Base-by-base conservation (phyloP, 2,329 filamentous ascomycete species). In the Alternaria sp. region DNA sequence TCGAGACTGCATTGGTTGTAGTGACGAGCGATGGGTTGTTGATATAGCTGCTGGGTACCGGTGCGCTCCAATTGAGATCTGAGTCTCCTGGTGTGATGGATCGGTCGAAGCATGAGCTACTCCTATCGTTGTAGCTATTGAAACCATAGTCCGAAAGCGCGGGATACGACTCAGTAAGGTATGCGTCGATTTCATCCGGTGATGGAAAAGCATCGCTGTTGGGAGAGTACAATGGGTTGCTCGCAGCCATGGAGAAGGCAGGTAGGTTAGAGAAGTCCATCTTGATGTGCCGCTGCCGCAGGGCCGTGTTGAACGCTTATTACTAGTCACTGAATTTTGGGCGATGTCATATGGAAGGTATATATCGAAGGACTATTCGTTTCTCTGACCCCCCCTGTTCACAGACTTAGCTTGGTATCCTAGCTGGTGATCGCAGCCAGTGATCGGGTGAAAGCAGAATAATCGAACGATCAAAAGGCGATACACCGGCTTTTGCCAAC, bases 171-270 rank as follows among this genome's bases (percentile, higher is more conserved):
- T 49, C 53, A 20, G 49, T 57, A 22, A 55, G 53, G 42, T 55
- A 42, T n/a, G 47, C 16, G 48, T 57, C 57, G 28, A 60, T 24
- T n/a, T 54, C 36, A 34, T 57, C 57, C 2, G 57, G 46, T 12
- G 53, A 60, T n/a, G 57, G 53, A 28, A 60, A 60, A 7, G 32
- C 30, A 4, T 60, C 57, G 47, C 57, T 60, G 41, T 52, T 56
- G 16, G 57, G 57, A 39, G 57, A 60, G 26, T 60, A 60, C 18
- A 48, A 42, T 7, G 47, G 39, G 34, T 51, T 43, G 41, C 38
- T 43, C n/a, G 57, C 20, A n/a, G 32, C 39, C 42, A 56, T 4
- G 8, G 57, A 26, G 18, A 47, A 57, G 8, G 57, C 32, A 22
- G 53, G 34, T 24, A 57, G 47, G n/a, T 41, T 57, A 16, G 54